phyloP scores from a whole-genome alignment of 352 stramenopile species.

The Globisporangium mamillatum region DNA sequence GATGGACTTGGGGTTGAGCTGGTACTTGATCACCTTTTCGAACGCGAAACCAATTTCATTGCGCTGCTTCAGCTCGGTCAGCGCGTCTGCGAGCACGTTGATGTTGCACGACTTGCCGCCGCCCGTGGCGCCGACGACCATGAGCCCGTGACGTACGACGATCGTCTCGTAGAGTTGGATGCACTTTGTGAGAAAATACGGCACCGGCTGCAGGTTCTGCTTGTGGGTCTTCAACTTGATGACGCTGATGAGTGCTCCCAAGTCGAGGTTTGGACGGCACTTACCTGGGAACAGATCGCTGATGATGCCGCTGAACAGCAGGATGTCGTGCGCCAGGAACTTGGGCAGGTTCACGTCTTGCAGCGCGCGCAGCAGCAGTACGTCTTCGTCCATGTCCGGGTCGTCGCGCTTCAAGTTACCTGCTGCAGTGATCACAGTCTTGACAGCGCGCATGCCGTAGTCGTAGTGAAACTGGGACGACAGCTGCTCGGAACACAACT shows the following conservation, averaged over 20 bases:
- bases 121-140: slow-evolving; percentile 93
- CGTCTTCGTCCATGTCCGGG: slow-evolving; percentile 91
- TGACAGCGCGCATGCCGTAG: slow-evolving; percentile 90
- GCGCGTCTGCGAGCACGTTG: slow-evolving; percentile 79
- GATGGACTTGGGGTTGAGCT: slow-evolving; percentile 95
- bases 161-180: slow-evolving; percentile 96
- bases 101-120: slow-evolving; percentile 91
- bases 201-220: slow-evolving; percentile 71
- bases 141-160: slow-evolving; percentile 92
- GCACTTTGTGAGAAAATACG: slow-evolving; percentile 92
- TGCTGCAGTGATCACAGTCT: slow-evolving; percentile 87
- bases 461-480: slow-evolving; percentile 90
- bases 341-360: slow-evolving; percentile 96
- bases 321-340: slow-evolving; percentile 95
- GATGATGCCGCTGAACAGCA: slow-evolving; percentile 93
- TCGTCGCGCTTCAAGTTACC: slow-evolving; percentile 91
- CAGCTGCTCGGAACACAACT: slow-evolving; percentile 88
- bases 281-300: slow-evolving; percentile 93
- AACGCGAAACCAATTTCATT: slow-evolving; percentile 84
- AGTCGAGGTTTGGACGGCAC: slow-evolving; percentile 85
- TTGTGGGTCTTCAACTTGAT: slow-evolving; percentile 89
- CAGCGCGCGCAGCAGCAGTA: slow-evolving; percentile 90
- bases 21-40: slow-evolving; percentile 87
- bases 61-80: slow-evolving; percentile 89
- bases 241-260: slow-evolving; percentile 79